Evolutionary conservation across 2,329 filamentous ascomycete genomes (phyloP), one percentile per base, ranked within the genome.

Genomic region (Aspergillus sergii): DNA sequence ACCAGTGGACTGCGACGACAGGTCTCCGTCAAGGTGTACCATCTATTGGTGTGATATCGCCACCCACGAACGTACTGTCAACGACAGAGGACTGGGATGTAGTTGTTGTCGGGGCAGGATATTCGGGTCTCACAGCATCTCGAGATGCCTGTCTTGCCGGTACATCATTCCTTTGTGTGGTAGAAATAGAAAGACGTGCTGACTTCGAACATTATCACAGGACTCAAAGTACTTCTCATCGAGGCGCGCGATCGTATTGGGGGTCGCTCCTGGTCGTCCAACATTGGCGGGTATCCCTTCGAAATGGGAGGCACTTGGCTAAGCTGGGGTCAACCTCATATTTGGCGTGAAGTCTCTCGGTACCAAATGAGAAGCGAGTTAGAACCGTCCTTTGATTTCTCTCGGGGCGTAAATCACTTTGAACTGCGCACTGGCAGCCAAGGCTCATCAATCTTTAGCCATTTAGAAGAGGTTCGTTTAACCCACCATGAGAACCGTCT

Each of bases 231-330:
- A 0, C 71, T 84, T 1, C 74, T 84, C 1, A 60, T 84, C 0
- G 82, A 84, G 70, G 81, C 77, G 1, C 76, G 83, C 19, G 81
- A 85, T 65, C 74, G 82, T 0, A 81, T 84, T 56, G 82, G 82
- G 19, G 82, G 83, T 1, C 78, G 82, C 0, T 81, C 81, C 2
- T 84, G 80, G 79, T 79, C 79, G 0, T 77, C 80, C 19, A 77
- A 82, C 36, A 80, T 82, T 9, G 75, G 72, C 0, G 81, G 79
- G 0, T 80, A 83, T 16, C 76, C 76, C 0, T 83, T 78, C 56
- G 83, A 84, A 57, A 80, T 85, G 77, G 83, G 83, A 0, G 83
- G 83, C 0, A 83, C 82, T 0, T 85, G 81, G 81, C 75, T 84
- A 0, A 79, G 79, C 59, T 83, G 81, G 81, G 72, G 73, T 2